These are phyloP conservation scores for Alternaria gansuensis DNA, from an alignment of 2,329 filamentous ascomycete genomes.

Conservation along the genomic window DNA sequence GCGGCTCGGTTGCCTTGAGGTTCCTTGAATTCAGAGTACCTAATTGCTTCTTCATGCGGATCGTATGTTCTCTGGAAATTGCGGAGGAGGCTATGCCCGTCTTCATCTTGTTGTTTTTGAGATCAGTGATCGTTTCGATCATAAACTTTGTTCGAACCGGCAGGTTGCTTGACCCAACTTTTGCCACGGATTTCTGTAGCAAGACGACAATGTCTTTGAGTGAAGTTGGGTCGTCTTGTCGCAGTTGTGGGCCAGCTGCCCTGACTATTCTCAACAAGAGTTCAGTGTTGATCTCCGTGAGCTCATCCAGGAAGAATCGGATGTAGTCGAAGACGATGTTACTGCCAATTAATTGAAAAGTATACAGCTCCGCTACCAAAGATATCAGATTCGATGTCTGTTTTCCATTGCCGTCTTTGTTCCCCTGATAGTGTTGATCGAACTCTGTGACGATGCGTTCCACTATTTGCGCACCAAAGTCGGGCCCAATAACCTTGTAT, in stretches of 20 bases:
- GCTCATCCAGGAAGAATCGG: slow-evolving; percentile 74
- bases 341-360: slow-evolving; percentile 85
- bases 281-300: slow-evolving; percentile 89
- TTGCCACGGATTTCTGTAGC: slow-evolving; percentile 75
- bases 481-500: slow-evolving; percentile 86
- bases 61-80: slow-evolving; percentile 81
- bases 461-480: slow-evolving; percentile 87
- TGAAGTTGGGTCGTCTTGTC: slow-evolving; percentile 86
- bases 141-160: slow-evolving; percentile 95
- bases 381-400: slow-evolving; percentile 82
- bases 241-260: slow-evolving; percentile 78
- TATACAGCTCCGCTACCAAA: slow-evolving; percentile 86
- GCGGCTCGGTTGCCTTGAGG: slow-evolving; percentile 78
- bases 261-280: slow-evolving; percentile 85
- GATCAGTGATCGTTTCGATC: slow-evolving; percentile 93
- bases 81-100: slow-evolving; percentile 74
- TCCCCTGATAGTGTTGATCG: slow-evolving; percentile 67
- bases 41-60: slow-evolving; percentile 87
- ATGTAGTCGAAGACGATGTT: slow-evolving; percentile 92
- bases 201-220: slow-evolving; percentile 88
- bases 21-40: slow-evolving; percentile 75
- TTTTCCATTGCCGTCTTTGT: slow-evolving; percentile 51
- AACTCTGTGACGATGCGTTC: slow-evolving; percentile 81
- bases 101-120: slow-evolving; percentile 94
- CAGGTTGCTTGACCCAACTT: slow-evolving; percentile 72